Evolutionary conservation across 805 yeast species (phyloP), one percentile per base, ranked within the genome.

Genomic region (Kuraishia capsulata): DNA sequence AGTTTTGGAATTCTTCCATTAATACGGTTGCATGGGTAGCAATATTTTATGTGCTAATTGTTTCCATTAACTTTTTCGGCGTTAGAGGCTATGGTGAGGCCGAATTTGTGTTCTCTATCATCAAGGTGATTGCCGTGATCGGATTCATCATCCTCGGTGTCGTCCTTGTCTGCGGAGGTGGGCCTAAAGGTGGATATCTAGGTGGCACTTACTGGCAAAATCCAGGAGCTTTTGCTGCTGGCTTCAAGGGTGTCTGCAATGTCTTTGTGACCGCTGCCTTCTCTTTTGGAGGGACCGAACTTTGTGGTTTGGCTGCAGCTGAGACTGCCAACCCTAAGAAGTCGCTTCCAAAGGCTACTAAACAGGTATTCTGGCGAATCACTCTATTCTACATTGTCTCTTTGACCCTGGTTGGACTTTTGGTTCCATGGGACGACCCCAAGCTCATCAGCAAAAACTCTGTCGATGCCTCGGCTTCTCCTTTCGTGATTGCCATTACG

Each of bases 21-120:
- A 65, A 69, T 49, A 61, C 80, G 3, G 81, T 73, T 34, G 75
- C 73, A 6, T 78, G 71, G 57, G 76, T 76, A 25, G 66, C 71
- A 2, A 67, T 77, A 26, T 77, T 78, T 48, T 78, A 66, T 48
- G 64, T 61, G 3, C 50, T 73, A 21, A 67, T 79, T 43, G 54
- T 73, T 24, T 41, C 56, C 30, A 71, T 78, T 43, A 78, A 78
- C 54, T 57, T 78, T 39, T 70, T 75, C 39, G 84, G 85, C 48
- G 79, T 76, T 29, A 65, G 62, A 47, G 83, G 83, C 42, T 79
- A 77, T 49, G 85, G 84, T 56, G 86, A 79, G 57, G 76, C 78
- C 26, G 86, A 79, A 55, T 76, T 72, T 45, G 51, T 73, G 34
- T 69, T 79, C 47, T 72, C 78, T 38, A 35, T 63, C 17, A 61